Evolutionary conservation across 2,329 filamentous ascomycete genomes (phyloP).

Genomic region (Cladosporium sp.): DNA sequence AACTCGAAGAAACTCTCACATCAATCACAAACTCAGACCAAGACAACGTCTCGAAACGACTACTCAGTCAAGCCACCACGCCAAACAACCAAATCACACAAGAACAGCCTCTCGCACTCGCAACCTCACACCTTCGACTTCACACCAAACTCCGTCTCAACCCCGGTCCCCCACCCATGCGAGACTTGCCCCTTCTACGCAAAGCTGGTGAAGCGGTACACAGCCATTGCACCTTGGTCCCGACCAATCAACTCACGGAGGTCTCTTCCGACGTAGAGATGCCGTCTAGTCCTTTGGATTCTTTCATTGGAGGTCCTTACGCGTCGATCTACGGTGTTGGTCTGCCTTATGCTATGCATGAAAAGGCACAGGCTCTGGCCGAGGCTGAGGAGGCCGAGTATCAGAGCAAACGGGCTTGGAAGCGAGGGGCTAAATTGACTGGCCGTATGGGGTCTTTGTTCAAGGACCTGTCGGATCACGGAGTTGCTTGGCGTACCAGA

Average conservation of each 20-base stretch:
- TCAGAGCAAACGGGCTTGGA: neutral
- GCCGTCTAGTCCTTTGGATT: neutral
- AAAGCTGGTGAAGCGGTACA: slow-evolving; percentile 6
- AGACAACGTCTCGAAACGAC: neutral
- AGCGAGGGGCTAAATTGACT: neutral
- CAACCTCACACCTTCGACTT: slow-evolving; percentile 1
- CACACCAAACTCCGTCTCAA: neutral
- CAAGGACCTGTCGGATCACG: neutral
- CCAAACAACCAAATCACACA: neutral
- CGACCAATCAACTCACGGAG: slow-evolving; percentile 8
- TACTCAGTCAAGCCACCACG: neutral
- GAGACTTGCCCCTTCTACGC: slow-evolving; percentile 1
- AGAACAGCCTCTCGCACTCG: neutral
- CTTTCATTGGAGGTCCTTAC: neutral
- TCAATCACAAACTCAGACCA: slow-evolving; percentile 1
- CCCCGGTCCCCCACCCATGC: slow-evolving; percentile 1
- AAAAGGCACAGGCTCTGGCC: neutral
- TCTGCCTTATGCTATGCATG: neutral
- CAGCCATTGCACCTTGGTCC: neutral
- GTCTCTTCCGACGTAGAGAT: slow-evolving; percentile 4
- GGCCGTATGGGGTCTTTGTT: neutral
- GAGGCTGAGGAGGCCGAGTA: slow-evolving; percentile 9
- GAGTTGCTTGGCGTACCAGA: neutral
- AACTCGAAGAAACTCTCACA: slow-evolving; percentile 1
- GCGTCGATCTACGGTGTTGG: neutral